Evolutionary conservation across 2,329 filamentous ascomycete genomes (phyloP).

Genomic region (Talaromyces rugulosus): DNA sequence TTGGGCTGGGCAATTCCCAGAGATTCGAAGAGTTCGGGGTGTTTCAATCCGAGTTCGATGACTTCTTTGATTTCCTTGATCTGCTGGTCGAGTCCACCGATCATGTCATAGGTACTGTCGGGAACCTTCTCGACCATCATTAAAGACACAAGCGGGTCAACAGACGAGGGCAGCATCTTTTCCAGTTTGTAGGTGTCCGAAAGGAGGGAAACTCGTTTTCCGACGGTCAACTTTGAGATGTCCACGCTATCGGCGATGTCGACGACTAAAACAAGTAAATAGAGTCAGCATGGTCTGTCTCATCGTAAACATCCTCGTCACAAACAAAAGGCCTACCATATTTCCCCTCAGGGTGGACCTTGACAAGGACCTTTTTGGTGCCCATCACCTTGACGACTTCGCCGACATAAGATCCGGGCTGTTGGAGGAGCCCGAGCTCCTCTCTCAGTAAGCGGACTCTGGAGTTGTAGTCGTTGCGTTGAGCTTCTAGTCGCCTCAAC

Average conservation of each 20-base stretch:
- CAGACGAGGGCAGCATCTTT: slow-evolving; percentile 95
- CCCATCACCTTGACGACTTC: slow-evolving; percentile 99
- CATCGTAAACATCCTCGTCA: not conserved
- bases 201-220: slow-evolving; percentile 93
- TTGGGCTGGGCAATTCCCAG: slow-evolving; percentile 97
- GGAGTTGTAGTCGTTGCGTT: slow-evolving; percentile 99
- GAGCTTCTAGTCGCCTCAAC: slow-evolving; percentile 88
- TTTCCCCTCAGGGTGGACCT: slow-evolving; percentile 99
- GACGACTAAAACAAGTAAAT: slow-evolving; percentile 61
- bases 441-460: slow-evolving; percentile 90
- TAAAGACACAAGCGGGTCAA: slow-evolving; percentile 95
- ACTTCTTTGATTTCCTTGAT: slow-evolving; percentile 99
- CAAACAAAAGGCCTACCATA: slow-evolving; percentile 61
- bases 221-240: slow-evolving; percentile 89
- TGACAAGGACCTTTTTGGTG: slow-evolving; percentile 98
- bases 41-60: slow-evolving; percentile 96
- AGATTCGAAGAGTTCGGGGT: slow-evolving; percentile 98
- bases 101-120: slow-evolving; percentile 99
- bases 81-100: slow-evolving; percentile 95
- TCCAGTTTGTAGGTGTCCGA: slow-evolving; percentile 98
- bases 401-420: slow-evolving; percentile 95
- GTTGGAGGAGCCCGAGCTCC: slow-evolving; percentile 91
- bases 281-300: not conserved
- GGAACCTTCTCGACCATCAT: slow-evolving; percentile 99
- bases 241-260: slow-evolving; percentile 94